phyloP scores from a whole-genome alignment of 495 filamentous ascomycete species.

The Penicillium steckii region DNA sequence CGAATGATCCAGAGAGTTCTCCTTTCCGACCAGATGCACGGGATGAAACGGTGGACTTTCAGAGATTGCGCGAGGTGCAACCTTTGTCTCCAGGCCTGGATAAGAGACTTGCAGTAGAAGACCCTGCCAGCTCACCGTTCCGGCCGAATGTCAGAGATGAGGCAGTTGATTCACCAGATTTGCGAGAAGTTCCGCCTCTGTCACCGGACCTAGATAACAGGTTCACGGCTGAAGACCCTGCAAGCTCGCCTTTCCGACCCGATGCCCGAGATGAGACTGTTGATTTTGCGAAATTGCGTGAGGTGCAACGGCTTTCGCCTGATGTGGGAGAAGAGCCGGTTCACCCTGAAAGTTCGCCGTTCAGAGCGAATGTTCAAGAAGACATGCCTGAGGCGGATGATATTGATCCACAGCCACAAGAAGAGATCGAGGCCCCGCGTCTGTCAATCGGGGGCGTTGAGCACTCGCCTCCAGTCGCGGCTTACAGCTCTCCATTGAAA shows the following conservation, averaged over 20 bases:
- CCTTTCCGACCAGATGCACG: conserved; percentile 28
- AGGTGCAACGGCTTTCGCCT: conserved; percentile 5
- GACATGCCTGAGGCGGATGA: neutral
- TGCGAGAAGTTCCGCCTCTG: conserved; percentile 22
- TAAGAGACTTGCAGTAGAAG: conserved; percentile 14
- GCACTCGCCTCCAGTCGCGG: neutral
- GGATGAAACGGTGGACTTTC: conserved; percentile 32
- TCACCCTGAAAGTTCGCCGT: conserved; percentile 12
- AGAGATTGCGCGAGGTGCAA: conserved; percentile 20
- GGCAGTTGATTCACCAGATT: conserved; percentile 27
- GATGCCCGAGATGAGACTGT: conserved; percentile 3
- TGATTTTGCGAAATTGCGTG: neutral
- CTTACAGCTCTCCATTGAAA: neutral
- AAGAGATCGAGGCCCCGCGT: neutral
- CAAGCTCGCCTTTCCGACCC: conserved; percentile 9
- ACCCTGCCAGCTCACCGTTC: conserved; percentile 36
- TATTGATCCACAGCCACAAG: neutral
- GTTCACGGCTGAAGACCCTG: conserved; percentile 1
- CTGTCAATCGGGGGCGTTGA: neutral
- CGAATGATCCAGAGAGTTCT: conserved; percentile 30
- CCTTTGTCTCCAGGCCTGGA: conserved; percentile 10
- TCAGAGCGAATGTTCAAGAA: neutral
- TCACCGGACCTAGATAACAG: conserved; percentile 20
- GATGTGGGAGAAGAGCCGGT: neutral
- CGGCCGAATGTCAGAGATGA: conserved; percentile 30